Evolutionary conservation across 2,329 filamentous ascomycete species (phyloP).

Genomic region (Ophiobolus disseminans): DNA sequence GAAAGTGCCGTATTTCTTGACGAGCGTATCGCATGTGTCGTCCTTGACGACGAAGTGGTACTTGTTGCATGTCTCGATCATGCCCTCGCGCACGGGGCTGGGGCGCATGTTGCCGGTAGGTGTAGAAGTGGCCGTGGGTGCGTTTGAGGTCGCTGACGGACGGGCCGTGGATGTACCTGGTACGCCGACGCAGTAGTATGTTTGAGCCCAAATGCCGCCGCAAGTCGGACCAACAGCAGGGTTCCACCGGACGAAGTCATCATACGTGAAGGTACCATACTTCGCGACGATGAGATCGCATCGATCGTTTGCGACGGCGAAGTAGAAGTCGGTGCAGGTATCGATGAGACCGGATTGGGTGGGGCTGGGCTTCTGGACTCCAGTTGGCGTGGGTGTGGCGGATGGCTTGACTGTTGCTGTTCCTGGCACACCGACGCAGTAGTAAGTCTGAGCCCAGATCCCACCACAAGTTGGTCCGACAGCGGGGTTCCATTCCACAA

Average conservation of each 20-base stretch:
- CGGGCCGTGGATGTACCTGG: background rate
- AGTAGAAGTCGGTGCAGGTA: conserved; percentile 18
- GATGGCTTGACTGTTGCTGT: too few species aligned
- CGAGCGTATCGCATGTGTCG: conserved; percentile 3
- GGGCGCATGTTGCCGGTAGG: background rate
- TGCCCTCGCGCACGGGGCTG: background rate
- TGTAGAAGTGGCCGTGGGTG: background rate
- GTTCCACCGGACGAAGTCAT: conserved; percentile 21
- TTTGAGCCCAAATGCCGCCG: background rate
- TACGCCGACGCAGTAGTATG: conserved; percentile 2
- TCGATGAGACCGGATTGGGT: conserved; percentile 17
- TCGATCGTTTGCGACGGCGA: conserved; percentile 12
- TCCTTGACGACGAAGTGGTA: background rate
- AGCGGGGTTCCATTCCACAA: too few species aligned
- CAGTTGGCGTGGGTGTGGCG: too few species aligned
- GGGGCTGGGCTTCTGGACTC: too few species aligned
- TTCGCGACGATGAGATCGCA: conserved; percentile 13
- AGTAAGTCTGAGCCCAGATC: too few species aligned
- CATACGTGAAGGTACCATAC: conserved; percentile 15
- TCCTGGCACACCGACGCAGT: too few species aligned
- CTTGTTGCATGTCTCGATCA: conserved; percentile 2
- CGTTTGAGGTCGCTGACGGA: background rate
- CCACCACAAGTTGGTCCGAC: too few species aligned
- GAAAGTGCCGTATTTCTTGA: conserved; percentile 9
- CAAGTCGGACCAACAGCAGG: conserved; percentile 2